These are phyloP conservation scores for Akebia trifoliata DNA, from an alignment of 164 flowering plant genomes.

Conservation along the genomic window DNA sequence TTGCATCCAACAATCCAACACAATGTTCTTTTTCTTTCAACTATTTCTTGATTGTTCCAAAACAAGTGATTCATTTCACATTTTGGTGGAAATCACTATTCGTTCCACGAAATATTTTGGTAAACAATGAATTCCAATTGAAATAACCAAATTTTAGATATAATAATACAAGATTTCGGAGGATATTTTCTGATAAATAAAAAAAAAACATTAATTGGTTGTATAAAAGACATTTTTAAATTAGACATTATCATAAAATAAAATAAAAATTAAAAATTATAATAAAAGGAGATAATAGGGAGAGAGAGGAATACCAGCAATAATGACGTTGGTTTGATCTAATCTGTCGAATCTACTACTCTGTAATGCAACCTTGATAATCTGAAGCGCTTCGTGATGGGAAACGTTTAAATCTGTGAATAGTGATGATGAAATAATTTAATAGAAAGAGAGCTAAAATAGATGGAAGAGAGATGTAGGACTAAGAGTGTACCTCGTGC, in stretches of 20 bases:
- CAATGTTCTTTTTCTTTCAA: no score
- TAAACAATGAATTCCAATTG: no score
- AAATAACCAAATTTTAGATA: no score
- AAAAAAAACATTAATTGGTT: no score
- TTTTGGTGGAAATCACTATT: no score
- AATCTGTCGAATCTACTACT: constrained; percentile 20
- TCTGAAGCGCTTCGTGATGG: constrained; percentile 48
- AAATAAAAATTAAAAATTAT: background rate
- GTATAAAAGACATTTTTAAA: no score
- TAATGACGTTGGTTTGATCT: constrained; percentile 28
- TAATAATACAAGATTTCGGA: no score
- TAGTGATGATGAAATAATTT: background rate
- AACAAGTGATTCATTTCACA: no score
- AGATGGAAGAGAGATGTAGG: background rate
- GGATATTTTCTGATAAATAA: no score
- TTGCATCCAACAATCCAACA: no score
- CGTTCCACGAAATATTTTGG: no score
- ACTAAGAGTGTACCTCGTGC: constrained; percentile 42
- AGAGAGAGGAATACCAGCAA: constrained; percentile 37
- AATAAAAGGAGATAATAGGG: background rate
- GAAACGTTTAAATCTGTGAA: constrained; percentile 51
- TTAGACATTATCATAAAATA: background rate
- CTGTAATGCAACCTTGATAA: constrained; percentile 45
- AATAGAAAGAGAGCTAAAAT: background rate
- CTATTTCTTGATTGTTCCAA: no score